Evolutionary conservation across 2,329 filamentous ascomycete genomes (phyloP), one percentile per base, ranked within the genome.

Genomic region (Penicillium oxalicum): DNA sequence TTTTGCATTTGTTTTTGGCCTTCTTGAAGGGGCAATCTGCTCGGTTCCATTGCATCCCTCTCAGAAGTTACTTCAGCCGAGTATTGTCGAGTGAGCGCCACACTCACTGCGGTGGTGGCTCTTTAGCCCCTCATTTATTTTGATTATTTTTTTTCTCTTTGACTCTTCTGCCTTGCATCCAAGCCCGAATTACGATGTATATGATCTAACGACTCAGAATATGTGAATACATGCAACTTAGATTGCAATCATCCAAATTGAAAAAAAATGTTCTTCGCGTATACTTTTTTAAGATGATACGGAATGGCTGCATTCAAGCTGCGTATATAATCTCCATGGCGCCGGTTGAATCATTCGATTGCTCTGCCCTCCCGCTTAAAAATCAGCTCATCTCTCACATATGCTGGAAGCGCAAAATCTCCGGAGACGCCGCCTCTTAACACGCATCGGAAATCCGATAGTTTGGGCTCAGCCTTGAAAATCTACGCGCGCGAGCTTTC

Each of bases 51-150:
- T 18, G 18, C 18, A 2, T 18, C 18, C 18, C 18, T 18, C 18
- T 18, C 18, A 2, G 18, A 18, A 18, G 18, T 18, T 18, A 18
- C 18, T 18, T 18, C 18, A 18, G 18, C 18, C 18, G 18, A 18
- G 9, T 26, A 47, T 40, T 24, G 25, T 40, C 38, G 38, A 55
- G 48, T 42, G 46, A 48, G 38, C 43, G 38, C 43, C 27, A 28
- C 35, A 47, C 52, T 49, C 48, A 56, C 56, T 54, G 53, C 55
- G 53, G 35, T 27, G 45, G 51, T 47, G 47, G 45, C 41, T 45
- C 24, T 45, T 51, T 41, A 18, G 18, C 18, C 11, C 11, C 29
- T 5, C 29, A 11, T 5, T 32, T 11, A 7, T 11, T 11, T 32
- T 11, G 8, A 3, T 11, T 11, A 32, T 29, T 49, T 49, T 44